Percentiles rank a stretch among this genome's conserved stretches.
Evolutionary conservation across 1,284 basidiomycete genomes (phyloP).

Genomic region (Irpex sp.): DNA sequence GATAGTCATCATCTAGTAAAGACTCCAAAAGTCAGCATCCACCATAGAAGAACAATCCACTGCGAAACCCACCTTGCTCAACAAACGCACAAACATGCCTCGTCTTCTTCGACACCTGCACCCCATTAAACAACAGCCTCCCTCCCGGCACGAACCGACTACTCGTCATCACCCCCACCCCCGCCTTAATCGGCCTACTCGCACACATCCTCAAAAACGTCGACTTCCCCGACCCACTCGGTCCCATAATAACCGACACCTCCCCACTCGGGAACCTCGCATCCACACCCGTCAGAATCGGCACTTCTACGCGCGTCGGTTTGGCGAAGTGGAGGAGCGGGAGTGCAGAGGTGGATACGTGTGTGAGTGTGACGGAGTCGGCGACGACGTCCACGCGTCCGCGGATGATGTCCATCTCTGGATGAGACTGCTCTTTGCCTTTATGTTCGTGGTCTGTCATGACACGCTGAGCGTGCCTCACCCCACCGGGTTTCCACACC

Average conservation of each 20-base stretch:
- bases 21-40: too few relatives aligned
- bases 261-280: constrained; percentile 11
- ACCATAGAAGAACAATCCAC: neutral
- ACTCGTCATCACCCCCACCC: neutral
- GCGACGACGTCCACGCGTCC: constrained; percentile 8
- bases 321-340: neutral
- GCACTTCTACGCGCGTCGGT: neutral
- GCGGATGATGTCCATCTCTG: constrained; percentile 9
- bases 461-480: constrained; percentile 4
- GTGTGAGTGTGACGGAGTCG: neutral
- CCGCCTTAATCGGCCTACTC: constrained; percentile 6
- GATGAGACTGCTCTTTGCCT: constrained; percentile 4
- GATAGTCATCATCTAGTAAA: constrained; percentile 37
- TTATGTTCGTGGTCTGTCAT: neutral
- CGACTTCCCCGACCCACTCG: constrained; percentile 12
- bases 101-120: constrained; percentile 4
- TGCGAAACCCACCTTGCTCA: constrained; percentile 6
- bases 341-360: neutral
- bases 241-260: constrained; percentile 12
- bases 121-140: constrained; percentile 6
- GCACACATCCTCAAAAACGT: constrained; percentile 13
- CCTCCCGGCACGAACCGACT: constrained; percentile 6
- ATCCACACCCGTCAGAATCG: constrained; percentile 6
- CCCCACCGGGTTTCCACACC: constrained; percentile 9
- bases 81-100: constrained; percentile 10